phyloP scores from a whole-genome alignment of 768 basidiomycete genomes.

The Podaxis sp. region DNA sequence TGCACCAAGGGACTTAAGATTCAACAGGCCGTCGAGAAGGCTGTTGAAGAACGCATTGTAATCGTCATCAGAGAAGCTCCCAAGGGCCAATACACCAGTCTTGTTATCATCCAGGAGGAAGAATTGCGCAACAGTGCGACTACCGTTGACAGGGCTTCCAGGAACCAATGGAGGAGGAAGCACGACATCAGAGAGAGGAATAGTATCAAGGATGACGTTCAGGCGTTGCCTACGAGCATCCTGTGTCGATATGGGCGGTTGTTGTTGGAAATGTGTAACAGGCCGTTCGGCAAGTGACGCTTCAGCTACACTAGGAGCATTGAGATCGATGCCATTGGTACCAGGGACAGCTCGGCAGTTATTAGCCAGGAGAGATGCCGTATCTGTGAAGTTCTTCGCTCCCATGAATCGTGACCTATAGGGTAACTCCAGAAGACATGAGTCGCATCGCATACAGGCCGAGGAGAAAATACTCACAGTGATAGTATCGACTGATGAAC shows the following conservation, averaged over 20 bases:
- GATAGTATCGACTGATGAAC: conserved; percentile 38
- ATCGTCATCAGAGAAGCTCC: conserved; percentile 50
- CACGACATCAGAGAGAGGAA: conserved; percentile 41
- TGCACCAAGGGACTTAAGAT: conserved; percentile 49
- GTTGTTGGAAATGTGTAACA: conserved; percentile 38
- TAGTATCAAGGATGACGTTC: conserved; percentile 50
- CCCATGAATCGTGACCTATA: conserved; percentile 53
- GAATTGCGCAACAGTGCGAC: conserved; percentile 52
- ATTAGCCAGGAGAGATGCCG: conserved; percentile 47
- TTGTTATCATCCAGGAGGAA: conserved; percentile 49
- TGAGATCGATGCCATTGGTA: conserved; percentile 48
- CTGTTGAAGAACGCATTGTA: conserved; percentile 41
- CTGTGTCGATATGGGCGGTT: conserved; percentile 29
- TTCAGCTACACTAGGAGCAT: conserved; percentile 18
- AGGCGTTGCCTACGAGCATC: conserved; percentile 35
- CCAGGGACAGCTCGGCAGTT: conserved; percentile 49
- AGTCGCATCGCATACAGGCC: not conserved
- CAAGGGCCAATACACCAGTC: conserved; percentile 58
- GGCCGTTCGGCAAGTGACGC: conserved; percentile 22
- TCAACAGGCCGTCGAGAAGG: conserved; percentile 45
- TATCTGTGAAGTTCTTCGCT: conserved; percentile 45
- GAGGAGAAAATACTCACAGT: conserved; percentile 30
- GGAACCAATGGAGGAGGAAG: conserved; percentile 42
- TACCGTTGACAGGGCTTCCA: conserved; percentile 36
- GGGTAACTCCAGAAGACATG: conserved; percentile 39